Conservation (phyloP, 352 stramenopile genomes). For the Phytophthora fragariae region DNA sequence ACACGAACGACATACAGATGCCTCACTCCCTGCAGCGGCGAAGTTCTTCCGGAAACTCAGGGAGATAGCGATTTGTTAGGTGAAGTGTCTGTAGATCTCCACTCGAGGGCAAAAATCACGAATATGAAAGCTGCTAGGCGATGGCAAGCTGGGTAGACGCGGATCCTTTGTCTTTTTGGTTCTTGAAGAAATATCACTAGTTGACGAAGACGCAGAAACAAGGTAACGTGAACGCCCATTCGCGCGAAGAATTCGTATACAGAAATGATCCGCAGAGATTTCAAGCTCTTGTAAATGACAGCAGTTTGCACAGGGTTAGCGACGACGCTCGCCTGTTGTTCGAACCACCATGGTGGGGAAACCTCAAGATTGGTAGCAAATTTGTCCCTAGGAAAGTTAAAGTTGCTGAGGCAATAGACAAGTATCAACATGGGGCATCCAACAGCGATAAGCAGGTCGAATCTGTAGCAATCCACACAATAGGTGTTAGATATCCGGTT, state of each 20-base stretch:
- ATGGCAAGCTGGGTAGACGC: constrained; percentile 31
- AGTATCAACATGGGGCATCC: constrained; percentile 45
- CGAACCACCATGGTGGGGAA: constrained; percentile 35
- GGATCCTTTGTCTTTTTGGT: background rate
- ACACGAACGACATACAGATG: constrained; percentile 37
- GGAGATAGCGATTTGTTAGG: constrained; percentile 47
- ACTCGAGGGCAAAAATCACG: constrained; percentile 13
- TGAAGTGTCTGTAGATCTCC: constrained; percentile 45
- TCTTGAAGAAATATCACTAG: constrained; percentile 24
- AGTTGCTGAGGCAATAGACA: constrained; percentile 39
- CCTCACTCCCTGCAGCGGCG: constrained; percentile 36
- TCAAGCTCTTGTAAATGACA: constrained; percentile 38
- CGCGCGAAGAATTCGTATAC: constrained; percentile 37
- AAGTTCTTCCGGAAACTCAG: constrained; percentile 40
- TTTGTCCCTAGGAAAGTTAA: constrained; percentile 41
- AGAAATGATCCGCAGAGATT: constrained; percentile 45
- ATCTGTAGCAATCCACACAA: constrained; percentile 17
- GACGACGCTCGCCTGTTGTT: constrained; percentile 31
- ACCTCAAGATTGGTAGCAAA: constrained; percentile 39
- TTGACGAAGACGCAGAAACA: constrained; percentile 9
- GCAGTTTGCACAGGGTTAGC: constrained; percentile 33
- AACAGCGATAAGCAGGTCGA: constrained; percentile 45
- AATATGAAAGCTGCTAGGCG: constrained; percentile 13
- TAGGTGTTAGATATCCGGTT: background rate
- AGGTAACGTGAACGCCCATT: constrained; percentile 35